Conservation (phyloP, 768 basidiomycete species). For the Lentinula sp. region DNA sequence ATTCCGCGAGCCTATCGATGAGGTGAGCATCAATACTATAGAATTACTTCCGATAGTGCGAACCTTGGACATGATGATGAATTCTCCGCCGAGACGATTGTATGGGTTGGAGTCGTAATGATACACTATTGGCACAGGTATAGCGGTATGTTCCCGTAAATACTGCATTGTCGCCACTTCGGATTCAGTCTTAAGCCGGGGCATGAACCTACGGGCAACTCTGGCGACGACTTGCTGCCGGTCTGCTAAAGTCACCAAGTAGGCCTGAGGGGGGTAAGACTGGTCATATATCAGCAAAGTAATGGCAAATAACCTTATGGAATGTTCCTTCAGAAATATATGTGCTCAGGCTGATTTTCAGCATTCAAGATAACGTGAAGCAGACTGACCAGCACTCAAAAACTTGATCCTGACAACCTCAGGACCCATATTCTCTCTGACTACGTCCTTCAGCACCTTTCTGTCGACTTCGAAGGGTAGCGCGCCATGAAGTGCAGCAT, state of each 20-base stretch:
- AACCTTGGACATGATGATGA: slow-evolving; percentile 85
- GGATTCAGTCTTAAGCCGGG: slow-evolving; percentile 79
- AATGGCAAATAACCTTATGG: slow-evolving; percentile 51
- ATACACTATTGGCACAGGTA: slow-evolving; percentile 74
- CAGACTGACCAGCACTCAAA: slow-evolving; percentile 61
- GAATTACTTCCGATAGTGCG: not conserved
- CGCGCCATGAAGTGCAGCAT: slow-evolving; percentile 53
- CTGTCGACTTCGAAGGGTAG: slow-evolving; percentile 75
- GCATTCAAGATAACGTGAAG: slow-evolving; percentile 10
- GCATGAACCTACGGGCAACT: slow-evolving; percentile 83
- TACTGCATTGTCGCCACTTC: slow-evolving; percentile 85
- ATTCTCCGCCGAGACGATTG: slow-evolving; percentile 81
- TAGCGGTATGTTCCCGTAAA: slow-evolving; percentile 59
- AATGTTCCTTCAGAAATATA: slow-evolving; percentile 60
- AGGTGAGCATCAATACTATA: slow-evolving; percentile 1
- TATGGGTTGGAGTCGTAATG: slow-evolving; percentile 79
- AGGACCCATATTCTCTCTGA: slow-evolving; percentile 59
- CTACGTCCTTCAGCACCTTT: slow-evolving; percentile 68
- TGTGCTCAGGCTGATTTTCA: slow-evolving; percentile 7
- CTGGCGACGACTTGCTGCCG: slow-evolving; percentile 64
- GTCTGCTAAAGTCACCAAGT: slow-evolving; percentile 63
- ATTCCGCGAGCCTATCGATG: slow-evolving; percentile 61
- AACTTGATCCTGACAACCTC: slow-evolving; percentile 70
- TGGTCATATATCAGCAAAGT: not conserved
- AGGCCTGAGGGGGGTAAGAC: slow-evolving; percentile 44